Evolutionary conservation across 2,329 filamentous ascomycete genomes (phyloP), one percentile per base, ranked within the genome.

Genomic region (Trichophaea hybrida): DNA sequence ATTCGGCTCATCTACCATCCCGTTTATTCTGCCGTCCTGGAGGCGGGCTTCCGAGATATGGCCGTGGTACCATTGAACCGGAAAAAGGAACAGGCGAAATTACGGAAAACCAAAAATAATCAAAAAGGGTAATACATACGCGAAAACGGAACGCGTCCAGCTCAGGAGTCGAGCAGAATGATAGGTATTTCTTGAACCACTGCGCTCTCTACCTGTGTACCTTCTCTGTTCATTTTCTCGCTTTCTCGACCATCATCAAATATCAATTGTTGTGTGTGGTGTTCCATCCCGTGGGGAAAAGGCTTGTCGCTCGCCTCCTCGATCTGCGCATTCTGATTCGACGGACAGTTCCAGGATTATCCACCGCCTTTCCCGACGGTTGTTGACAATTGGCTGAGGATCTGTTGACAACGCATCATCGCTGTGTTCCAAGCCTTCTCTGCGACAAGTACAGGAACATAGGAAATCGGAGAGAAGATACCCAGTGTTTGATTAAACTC

Each of bases 371-470:
- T 12, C 12, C 12, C 12, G 50, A 53, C 8, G 17, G 10, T n/a
- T 50, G 12, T 24, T n/a, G 1, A 10, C 12, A 35, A 10, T 35
- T 34, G 50, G 50, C 12, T 8, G 50, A 5, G 8, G 15, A 10
- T n/a, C 34, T 17, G 15, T 53, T 53, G 50, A 53, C 50, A 53
- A 53, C 50, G 32, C 50, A 53, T 53, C 50, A 53, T 13, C 32
- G 12, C 50, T 12, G 15, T 31, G 32, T 37, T 34, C 10, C 24
- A 53, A 53, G 50, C 17, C 50, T 32, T 31, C 50, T 32, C 46
- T 10, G 15, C 12, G 8, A n/a, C 33, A 13, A 34, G 24, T 31
- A 53, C 24, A 32, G 13, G 32, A 53, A 35, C 24, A 37, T n/a
- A 53, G 24, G 32, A 53, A 53, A 15, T 24, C 46, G 13, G 46